Evolutionary conservation across 306 rosid genomes (phyloP).

Genomic region (Quercus dentata): DNA sequence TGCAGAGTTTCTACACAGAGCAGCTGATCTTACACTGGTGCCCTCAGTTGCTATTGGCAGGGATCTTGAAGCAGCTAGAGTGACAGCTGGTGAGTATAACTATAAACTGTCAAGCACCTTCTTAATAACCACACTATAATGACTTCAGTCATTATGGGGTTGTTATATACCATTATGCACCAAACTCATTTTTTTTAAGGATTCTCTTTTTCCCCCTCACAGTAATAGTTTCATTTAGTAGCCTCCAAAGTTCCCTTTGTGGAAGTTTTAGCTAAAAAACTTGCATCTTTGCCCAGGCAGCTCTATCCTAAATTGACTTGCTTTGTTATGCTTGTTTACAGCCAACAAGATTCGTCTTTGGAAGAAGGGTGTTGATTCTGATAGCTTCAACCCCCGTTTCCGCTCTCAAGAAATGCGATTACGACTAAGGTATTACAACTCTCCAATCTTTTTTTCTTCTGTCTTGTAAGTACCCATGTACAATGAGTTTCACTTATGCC

Average conservation of each 20-base stretch:
- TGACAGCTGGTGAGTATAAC: conserved; percentile 73
- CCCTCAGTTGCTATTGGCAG: conserved; percentile 89
- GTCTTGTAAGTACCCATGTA: conserved; percentile 1
- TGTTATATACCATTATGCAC: not conserved
- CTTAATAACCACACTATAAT: conserved; percentile 1
- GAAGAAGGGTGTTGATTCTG: conserved; percentile 98
- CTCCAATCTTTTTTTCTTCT: conserved; percentile 6
- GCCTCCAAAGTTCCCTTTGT: not conserved
- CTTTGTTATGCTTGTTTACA: conserved; percentile 37
- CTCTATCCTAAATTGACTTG: conserved; percentile 1
- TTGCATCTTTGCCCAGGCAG: not conserved
- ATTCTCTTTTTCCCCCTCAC: not conserved
- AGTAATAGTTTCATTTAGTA: too few relatives aligned
- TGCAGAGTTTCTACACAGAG: conserved; percentile 89
- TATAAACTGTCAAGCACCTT: not conserved
- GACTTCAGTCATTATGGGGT: not conserved
- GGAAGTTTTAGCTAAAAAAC: not conserved
- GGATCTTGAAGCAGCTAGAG: conserved; percentile 76
- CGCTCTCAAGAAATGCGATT: conserved; percentile 81
- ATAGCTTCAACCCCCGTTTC: conserved; percentile 78
- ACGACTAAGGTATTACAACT: conserved; percentile 58
- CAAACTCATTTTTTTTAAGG: not conserved
- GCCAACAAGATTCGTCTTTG: conserved; percentile 94
- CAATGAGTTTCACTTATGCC: conserved; percentile 21
- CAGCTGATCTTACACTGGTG: conserved; percentile 94